These are phyloP conservation scores for Hanseniaspora sp. DNA, from an alignment of 1,139 yeast species.

Conservation along the genomic window DNA sequence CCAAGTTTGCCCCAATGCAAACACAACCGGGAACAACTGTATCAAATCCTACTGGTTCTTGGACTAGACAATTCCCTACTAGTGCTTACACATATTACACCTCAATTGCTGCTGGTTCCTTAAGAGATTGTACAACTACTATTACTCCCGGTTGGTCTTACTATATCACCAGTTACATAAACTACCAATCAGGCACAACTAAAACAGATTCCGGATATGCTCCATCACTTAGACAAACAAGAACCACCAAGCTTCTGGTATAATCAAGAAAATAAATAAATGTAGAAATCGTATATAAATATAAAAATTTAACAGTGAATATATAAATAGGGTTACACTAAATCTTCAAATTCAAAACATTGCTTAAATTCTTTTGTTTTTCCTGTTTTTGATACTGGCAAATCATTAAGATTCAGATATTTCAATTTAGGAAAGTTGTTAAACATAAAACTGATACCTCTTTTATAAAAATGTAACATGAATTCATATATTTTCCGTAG, in stretches of 20 bases:
- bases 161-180: conserved; percentile 49
- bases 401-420: conserved; percentile 24
- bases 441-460: conserved; percentile 24
- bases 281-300: neutral
- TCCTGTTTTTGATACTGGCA: conserved; percentile 18
- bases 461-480: conserved; percentile 25
- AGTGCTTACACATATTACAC: conserved; percentile 53
- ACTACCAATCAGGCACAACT: conserved; percentile 59
- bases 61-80: conserved; percentile 54
- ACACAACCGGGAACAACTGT: conserved; percentile 63
- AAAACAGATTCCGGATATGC: conserved; percentile 30
- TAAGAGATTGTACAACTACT: conserved; percentile 41
- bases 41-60: conserved; percentile 44
- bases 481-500: conserved; percentile 23
- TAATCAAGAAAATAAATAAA: conserved; percentile 15
- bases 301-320: no score
- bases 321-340: neutral
- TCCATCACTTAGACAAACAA: conserved; percentile 30
- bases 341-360: neutral
- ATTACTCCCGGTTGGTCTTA: conserved; percentile 78
- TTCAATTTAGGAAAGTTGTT: conserved; percentile 22
- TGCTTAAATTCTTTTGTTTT: neutral
- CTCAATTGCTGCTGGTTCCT: conserved; percentile 25
- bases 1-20: conserved; percentile 86
- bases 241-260: conserved; percentile 29